A percentile compares a stretch with the other conserved stretches of the same genome.
phyloP scores from a whole-genome alignment of 441 rosid genomes.

The Gossypium trilobum region DNA sequence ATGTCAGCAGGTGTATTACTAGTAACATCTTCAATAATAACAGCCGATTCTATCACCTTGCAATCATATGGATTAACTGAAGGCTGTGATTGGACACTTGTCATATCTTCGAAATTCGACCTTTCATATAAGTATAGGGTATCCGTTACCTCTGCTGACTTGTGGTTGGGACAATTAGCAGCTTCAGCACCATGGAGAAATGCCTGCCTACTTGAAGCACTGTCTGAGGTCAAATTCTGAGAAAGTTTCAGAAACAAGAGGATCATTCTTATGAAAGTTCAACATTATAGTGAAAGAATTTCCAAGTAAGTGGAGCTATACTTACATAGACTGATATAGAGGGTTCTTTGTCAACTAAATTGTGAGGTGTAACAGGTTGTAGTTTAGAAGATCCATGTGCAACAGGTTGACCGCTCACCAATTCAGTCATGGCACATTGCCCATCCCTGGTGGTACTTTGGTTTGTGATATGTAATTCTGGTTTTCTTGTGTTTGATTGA shows the following conservation, averaged over 20 bases:
- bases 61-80: constrained; percentile 22
- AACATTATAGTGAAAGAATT: not conserved
- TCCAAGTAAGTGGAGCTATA: not conserved
- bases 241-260: constrained; percentile 8
- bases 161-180: constrained; percentile 18
- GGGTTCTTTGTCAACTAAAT: constrained; percentile 22
- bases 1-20: constrained; percentile 31
- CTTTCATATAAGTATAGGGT: constrained; percentile 6
- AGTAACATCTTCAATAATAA: constrained; percentile 66
- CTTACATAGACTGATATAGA: constrained; percentile 33
- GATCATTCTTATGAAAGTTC: constrained; percentile 16
- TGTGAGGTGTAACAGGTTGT: constrained; percentile 17
- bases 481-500: constrained; percentile 21
- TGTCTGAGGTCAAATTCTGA: constrained; percentile 28
- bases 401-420: constrained; percentile 21
- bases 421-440: constrained; percentile 13
- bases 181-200: constrained; percentile 25
- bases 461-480: constrained; percentile 25
- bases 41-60: constrained; percentile 20
- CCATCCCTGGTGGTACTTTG: constrained; percentile 20
- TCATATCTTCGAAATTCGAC: constrained; percentile 22
- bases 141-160: constrained; percentile 19
- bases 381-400: constrained; percentile 18
- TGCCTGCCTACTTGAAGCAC: constrained; percentile 23
- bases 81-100: constrained; percentile 21